Evolutionary conservation across 192 early-diverging fungal species (phyloP), one percentile per base, ranked within the genome.

Genomic region (Coemansia nantahalensis): DNA sequence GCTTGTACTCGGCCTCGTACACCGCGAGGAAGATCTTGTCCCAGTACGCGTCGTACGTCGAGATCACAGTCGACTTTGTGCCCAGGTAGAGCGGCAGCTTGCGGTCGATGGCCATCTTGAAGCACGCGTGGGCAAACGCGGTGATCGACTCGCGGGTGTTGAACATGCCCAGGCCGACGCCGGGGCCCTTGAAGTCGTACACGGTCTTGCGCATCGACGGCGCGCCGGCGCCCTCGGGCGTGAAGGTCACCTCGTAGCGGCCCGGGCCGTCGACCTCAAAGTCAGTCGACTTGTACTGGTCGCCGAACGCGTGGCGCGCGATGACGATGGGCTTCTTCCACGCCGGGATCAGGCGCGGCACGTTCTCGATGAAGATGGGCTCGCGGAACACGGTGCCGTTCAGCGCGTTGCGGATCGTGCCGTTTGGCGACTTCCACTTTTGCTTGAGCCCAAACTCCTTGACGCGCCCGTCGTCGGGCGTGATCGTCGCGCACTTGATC

Each of bases 401-500:
- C 33, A 98, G 80, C 51, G 92, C 93, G 75, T 98, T 98, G 45
- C 95, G 83, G 57, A 98, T 92, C 39, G 94, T 97, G 39, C 88
- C 95, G 72, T 98, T 98, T 52, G 95, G 95, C 37, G 88, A 91
- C 81, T 88, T 95, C 93, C 93, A 98, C 90, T 94, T 98, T 74
- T 93, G 69, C 86, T 98, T 95, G 48, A 98, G 77, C 24, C 87
- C 87, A 80, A 96, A 98, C 78, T 96, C 93, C 60, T 91, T 77
- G 42, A 98, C 93, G 61, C 95, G 89, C 16, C 84, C 89, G 45
- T 90, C 88, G 65, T 98, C 95, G 12, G 95, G 93, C 18, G 95
- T 98, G 70, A 98, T 98, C 33, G 95, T 98, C 8, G 95, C 95
- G 67, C 95, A 98, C 82, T 98, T 98, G 82, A 98, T 98, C 58